Base-by-base conservation (phyloP, 169 alveolate genomes). In the Cryptosporidium bovis region DNA sequence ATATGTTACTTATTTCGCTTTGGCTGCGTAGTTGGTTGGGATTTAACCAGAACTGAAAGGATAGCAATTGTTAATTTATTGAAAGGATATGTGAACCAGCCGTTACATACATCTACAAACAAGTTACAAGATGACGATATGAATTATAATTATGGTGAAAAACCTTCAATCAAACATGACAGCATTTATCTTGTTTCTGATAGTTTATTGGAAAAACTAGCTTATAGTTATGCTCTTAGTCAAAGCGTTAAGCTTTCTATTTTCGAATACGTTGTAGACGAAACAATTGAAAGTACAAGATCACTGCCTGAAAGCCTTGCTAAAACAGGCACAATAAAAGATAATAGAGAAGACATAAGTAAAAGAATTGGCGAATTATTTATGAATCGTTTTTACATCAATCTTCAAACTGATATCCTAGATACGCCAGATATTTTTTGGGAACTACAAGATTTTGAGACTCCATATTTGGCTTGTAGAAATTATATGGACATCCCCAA, bases 371-470 rank as follows among this genome's bases (percentile, higher is more conserved):
- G 96, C 2, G 96, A 94, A 68, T 90, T 94, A 7, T 94, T 94
- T 56, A 93, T 93, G 29, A 91, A 94, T 84, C 84, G 96, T 40
- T 93, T 94, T 68, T 94, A 94, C 82, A 91, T 94, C 51, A 94
- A 94, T 60, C 66, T 94, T 44, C 96, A 94, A 65, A 91, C 95
- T 7, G 96, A 94, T 64, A 93, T 94, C 51, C 68, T 94, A 24
- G 96, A 94, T 56, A 94, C 96, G 6, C 96, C 96, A 56, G 96
- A 93, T 62, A 91, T 93, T 15, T 94, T 94, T 90, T 94, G 96
- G 96, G 96, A 94, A 66, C 83, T 90, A 31, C 96, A 94, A 48
- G 96, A 94, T 82, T 94, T 90, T 82, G 95, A 93, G 16, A 93
- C 93, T 34, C 93, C 92, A 65, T 94, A 94, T 62, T 91, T 90